Evolutionary conservation across 2,329 filamentous ascomycete genomes (phyloP).

Genomic region (Aspergillus sp.): DNA sequence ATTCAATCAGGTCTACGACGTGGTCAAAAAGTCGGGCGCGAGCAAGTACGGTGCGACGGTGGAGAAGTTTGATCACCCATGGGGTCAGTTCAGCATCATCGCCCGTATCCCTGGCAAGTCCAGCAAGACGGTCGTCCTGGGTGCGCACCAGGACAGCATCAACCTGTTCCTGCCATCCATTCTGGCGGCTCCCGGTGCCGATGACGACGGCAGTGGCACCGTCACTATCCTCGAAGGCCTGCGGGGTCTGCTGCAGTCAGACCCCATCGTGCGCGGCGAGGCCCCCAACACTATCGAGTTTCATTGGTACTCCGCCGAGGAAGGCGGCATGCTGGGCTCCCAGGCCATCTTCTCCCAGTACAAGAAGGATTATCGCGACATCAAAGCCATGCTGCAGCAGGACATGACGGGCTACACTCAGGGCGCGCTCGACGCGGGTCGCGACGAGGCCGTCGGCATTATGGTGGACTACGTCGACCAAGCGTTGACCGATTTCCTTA

Average conservation of each 20-base stretch:
- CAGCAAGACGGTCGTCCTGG: conserved; percentile 82
- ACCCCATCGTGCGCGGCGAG: conserved; percentile 68
- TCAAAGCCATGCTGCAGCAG: conserved; percentile 97
- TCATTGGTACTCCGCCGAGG: conserved; percentile 92
- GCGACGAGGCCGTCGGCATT: conserved; percentile 83
- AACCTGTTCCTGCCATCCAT: conserved; percentile 86
- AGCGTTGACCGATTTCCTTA: conserved; percentile 83
- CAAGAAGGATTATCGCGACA: conserved; percentile 66
- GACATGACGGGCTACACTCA: conserved; percentile 94
- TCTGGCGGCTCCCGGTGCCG: conserved; percentile 84
- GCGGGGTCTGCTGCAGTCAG: conserved; percentile 72
- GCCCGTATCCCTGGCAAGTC: conserved; percentile 84
- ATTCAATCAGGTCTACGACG: conserved; percentile 68
- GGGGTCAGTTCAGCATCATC: conserved; percentile 89
- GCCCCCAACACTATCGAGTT: conserved; percentile 89
- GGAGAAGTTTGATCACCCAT: conserved; percentile 74
- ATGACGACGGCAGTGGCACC: conserved; percentile 89
- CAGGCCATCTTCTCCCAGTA: conserved; percentile 87
- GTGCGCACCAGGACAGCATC: conserved; percentile 92
- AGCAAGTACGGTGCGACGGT: conserved; percentile 65
- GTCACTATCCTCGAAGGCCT: conserved; percentile 94
- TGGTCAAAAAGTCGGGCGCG: conserved; percentile 70
- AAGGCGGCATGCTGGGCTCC: conserved; percentile 81
- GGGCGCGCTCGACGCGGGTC: conserved; percentile 76
- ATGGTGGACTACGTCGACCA: conserved; percentile 89